Evolutionary conservation across 352 stramenopile species (phyloP).

Genomic region (Pythium insidiosum): DNA sequence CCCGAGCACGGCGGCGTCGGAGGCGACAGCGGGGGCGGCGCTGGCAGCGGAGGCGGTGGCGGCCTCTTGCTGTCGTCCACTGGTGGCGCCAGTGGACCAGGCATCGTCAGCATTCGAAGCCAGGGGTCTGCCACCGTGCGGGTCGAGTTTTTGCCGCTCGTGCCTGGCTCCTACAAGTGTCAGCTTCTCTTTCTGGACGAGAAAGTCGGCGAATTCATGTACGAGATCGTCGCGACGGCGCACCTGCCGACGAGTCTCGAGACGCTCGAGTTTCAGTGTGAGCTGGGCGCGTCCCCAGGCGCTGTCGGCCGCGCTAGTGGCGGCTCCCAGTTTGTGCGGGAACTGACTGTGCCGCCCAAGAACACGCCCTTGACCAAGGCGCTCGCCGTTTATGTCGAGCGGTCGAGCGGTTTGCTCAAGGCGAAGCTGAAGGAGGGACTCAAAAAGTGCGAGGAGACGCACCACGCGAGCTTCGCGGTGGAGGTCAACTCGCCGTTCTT

Average conservation of each 20-base stretch:
- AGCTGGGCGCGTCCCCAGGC: constrained; percentile 17
- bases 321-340: constrained; percentile 50
- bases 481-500: constrained; percentile 89
- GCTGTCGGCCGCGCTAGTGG: constrained; percentile 1
- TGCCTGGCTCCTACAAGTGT: constrained; percentile 84
- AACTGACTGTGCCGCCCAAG: constrained; percentile 73
- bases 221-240: constrained; percentile 82
- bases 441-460: constrained; percentile 64
- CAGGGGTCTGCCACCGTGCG: constrained; percentile 57
- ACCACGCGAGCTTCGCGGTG: constrained; percentile 56
- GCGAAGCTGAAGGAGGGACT: constrained; percentile 70
- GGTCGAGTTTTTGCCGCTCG: constrained; percentile 85
- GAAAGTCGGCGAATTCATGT: constrained; percentile 91
- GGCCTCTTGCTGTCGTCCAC: not conserved
- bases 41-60: constrained; percentile 4
- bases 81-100: constrained; percentile 7
- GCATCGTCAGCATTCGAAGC: constrained; percentile 35
- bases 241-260: constrained; percentile 71
- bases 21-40: constrained; percentile 1
- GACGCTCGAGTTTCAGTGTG: constrained; percentile 75
- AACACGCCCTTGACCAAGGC: constrained; percentile 76
- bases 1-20: constrained; percentile 25
- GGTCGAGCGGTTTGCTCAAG: constrained; percentile 58
- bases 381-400: constrained; percentile 52
- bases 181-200: constrained; percentile 90